These are phyloP conservation scores for Beauveria caledonica DNA, from an alignment of 2,329 filamentous ascomycete genomes.

Conservation along the genomic window DNA sequence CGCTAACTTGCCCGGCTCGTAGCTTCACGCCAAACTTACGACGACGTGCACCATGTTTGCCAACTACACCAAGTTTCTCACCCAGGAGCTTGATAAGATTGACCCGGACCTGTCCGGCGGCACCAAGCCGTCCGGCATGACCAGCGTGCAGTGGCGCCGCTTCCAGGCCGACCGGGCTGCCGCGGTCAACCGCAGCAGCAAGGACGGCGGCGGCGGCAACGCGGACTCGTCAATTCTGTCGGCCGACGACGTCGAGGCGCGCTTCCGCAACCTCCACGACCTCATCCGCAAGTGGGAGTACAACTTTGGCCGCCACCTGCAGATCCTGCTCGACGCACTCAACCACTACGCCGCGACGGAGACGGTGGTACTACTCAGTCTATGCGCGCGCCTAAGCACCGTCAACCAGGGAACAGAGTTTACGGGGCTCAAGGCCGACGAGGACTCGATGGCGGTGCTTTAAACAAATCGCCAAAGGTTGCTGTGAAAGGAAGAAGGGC, in stretches of 20 bases:
- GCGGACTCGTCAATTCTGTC: slow-evolving; percentile 24
- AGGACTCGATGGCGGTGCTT: slow-evolving; percentile 29
- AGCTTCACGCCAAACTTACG: slow-evolving; percentile 98
- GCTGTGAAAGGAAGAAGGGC: not conserved
- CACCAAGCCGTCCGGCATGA: slow-evolving; percentile 52
- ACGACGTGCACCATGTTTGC: slow-evolving; percentile 93
- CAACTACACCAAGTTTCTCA: slow-evolving; percentile 78
- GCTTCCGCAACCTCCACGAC: slow-evolving; percentile 73
- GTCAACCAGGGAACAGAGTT: slow-evolving; percentile 69
- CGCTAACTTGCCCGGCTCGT: not conserved
- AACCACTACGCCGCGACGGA: slow-evolving; percentile 98
- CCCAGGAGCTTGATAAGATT: slow-evolving; percentile 72
- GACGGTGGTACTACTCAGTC: slow-evolving; percentile 83
- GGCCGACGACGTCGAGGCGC: slow-evolving; percentile 31
- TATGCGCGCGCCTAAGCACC: slow-evolving; percentile 75
- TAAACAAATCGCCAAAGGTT: not conserved
- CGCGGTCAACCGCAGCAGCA: slow-evolving; percentile 25
- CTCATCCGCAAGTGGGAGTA: slow-evolving; percentile 86
- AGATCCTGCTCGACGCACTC: slow-evolving; percentile 87
- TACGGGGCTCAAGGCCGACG: slow-evolving; percentile 50
- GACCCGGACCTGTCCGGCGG: slow-evolving; percentile 67
- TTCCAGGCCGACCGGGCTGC: slow-evolving; percentile 43
- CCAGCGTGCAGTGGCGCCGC: slow-evolving; percentile 50
- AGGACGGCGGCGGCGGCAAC: slow-evolving; percentile 5
- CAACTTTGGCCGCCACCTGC: slow-evolving; percentile 85